A percentile compares a stretch with the other conserved stretches of the same genome.
These are phyloP conservation scores for Cytospora leucostoma DNA, from an alignment of 2,329 filamentous ascomycete species.

Conservation along the genomic window DNA sequence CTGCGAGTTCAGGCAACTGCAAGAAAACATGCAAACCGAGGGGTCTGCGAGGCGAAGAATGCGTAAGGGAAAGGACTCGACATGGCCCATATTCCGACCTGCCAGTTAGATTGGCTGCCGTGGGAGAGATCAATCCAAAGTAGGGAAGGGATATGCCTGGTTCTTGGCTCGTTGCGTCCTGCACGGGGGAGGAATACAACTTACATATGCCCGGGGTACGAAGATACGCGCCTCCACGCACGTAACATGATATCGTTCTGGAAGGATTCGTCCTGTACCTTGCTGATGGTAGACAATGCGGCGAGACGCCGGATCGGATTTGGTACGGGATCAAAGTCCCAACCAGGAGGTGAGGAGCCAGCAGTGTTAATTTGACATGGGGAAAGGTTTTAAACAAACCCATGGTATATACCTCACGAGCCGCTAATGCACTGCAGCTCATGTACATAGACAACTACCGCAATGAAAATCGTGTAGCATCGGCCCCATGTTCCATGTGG, in stretches of 20 bases:
- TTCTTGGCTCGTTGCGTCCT: constrained; percentile 29
- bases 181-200: constrained; percentile 11
- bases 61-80: constrained; percentile 28
- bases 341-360: constrained; percentile 10
- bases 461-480: constrained; percentile 35
- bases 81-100: constrained; percentile 27
- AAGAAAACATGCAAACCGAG: constrained; percentile 31
- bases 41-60: constrained; percentile 22
- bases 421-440: constrained; percentile 43
- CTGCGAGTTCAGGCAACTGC: constrained; percentile 36
- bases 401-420: constrained; percentile 34
- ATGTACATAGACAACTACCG: constrained; percentile 29
- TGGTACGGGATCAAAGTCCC: constrained; percentile 5
- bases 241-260: constrained; percentile 17
- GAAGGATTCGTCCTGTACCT: constrained; percentile 11
- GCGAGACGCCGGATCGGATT: constrained; percentile 22
- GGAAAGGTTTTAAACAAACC: neutral
- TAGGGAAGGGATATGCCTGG: constrained; percentile 42
- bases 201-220: constrained; percentile 23
- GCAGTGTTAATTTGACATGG: neutral
- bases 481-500: constrained; percentile 21
- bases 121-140: constrained; percentile 12
- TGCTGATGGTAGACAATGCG: constrained; percentile 12
- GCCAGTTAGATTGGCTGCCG: constrained; percentile 30
- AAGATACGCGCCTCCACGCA: constrained; percentile 13